Base-by-base conservation (phyloP, 2,329 filamentous ascomycete genomes). In the Fusarium tuaranense region DNA sequence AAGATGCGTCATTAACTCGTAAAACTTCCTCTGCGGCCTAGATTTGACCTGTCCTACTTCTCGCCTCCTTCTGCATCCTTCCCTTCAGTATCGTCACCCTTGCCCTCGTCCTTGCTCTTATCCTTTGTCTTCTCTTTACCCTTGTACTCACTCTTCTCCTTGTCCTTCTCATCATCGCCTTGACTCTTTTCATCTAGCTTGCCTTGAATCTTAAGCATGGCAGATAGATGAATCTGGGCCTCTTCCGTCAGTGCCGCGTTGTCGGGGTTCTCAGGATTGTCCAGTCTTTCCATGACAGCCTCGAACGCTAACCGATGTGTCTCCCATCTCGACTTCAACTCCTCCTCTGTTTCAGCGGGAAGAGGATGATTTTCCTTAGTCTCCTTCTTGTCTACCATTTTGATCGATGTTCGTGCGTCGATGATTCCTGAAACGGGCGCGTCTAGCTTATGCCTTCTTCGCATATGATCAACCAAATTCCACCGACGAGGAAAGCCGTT, bases 401-500 rank as follows among this genome's bases (percentile, higher is more conserved):
- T 53, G 48, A 53, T 53, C 6, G 48, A 53, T n/a, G 48, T 53
- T 32, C 48, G 25, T 5, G 48, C 25, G 18, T 53, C 18, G 27
- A 53, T 30, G 48, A 53, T 53, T 30, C 25, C 48, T 53, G 48
- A 30, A 30, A 53, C n/a, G 9, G 48, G 48, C 8, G 48, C 48
- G 25, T 32, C 18, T 12, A 53, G 48, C 25, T 53, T 53, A 8
- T 53, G 48, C 10, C 25, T 30, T 53, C 48, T 53, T 30, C 48
- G 48, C 48, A 53, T 53, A 10, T 53, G 48, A 53, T 53, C 48
- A 30, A 53, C 48, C 1, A 97, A 90, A 84, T 98, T 98, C 94
- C 96, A 98, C 78, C 95, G 92, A 78, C 95, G 92, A 46, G 95
- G 95, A 81, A 98, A 98, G 76, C 95, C 95, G 82, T 95, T 94